Base-by-base conservation (phyloP, 352 stramenopile genomes). In the Halophytophthora polymorphica region DNA sequence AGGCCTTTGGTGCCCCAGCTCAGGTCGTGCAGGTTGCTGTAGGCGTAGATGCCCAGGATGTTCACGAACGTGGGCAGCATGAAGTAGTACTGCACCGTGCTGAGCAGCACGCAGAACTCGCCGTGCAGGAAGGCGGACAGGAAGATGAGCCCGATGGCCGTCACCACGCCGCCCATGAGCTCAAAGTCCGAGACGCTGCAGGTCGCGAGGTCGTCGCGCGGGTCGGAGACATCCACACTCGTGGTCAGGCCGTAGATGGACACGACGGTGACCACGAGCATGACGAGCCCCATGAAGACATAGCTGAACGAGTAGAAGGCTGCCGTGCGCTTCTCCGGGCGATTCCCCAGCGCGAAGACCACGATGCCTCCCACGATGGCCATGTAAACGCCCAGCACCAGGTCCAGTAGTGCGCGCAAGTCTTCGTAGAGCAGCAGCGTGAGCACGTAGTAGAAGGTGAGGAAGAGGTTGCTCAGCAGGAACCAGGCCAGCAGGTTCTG, bases 1-100 rank as follows among this genome's bases (percentile, higher is more conserved):
- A 93, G 53, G 0, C 85, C 85, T 43, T 90, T 91, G 1, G 83
- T 96, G 7, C 86, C 86, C 86, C 86, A 96, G 13, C 79, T 93
- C 45, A 96, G 64, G 50, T 96, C 79, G 28, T 96, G 83, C 23
- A 96, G 64, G 68, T 94, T 93, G 52, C 80, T 95, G 62, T 93
- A 94, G 45, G 82, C 92, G 77, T 94, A 96, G 50, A 96, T 89
- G 19, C 79, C 90, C 45, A 94, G 90, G 44, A 94, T 94, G 61
- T 93, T 95, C 29, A 96, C 81, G 42, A 95, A 95, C 53, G 80
- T 85, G 66, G 92, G 92, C 31, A 80, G 90, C 62, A 93, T 73
- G 47, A 92, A 65, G 43, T 93, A 90, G 59, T 92, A 76, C 55
- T 93, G 85, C 39, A 93, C 40, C 58, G 93, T 82, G 25, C 85